A percentile compares a stretch with the other conserved stretches of the same genome.
phyloP scores from a whole-genome alignment of 208 protist genomes.

The Crithidia fasciculata region DNA sequence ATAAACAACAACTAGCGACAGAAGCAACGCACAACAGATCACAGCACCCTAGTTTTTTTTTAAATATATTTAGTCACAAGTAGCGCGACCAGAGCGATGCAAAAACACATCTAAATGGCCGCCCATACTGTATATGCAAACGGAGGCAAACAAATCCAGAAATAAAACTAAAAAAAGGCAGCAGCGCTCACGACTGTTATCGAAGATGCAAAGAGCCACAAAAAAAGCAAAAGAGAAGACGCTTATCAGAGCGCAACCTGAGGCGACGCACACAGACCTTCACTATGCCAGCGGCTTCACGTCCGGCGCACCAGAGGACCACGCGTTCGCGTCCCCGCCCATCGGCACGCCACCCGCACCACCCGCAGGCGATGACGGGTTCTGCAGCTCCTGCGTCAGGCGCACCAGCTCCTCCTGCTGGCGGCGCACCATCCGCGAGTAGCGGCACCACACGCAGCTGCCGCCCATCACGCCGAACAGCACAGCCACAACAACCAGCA shows the following conservation, averaged over 20 bases:
- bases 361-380: background rate
- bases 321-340: background rate
- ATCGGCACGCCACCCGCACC: background rate
- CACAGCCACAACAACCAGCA: conserved; percentile 28
- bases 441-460: conserved; percentile 40
- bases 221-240: too few species aligned
- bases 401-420: conserved; percentile 35
- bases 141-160: too few species aligned
- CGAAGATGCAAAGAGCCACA: too few species aligned
- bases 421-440: conserved; percentile 31
- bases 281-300: background rate
- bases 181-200: too few species aligned
- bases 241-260: background rate
- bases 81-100: too few species aligned
- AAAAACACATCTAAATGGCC: too few species aligned
- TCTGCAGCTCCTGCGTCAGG: conserved; percentile 21
- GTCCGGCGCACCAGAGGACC: conserved; percentile 8
- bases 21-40: too few species aligned
- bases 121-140: too few species aligned
- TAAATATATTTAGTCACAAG: too few species aligned
- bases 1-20: too few species aligned
- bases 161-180: too few species aligned
- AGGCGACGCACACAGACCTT: background rate
- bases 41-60: too few species aligned
- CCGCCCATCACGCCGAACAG: conserved; percentile 35